These are phyloP conservation scores for Linum tenue DNA, from an alignment of 345 rosid genomes.

Conservation along the genomic window DNA sequence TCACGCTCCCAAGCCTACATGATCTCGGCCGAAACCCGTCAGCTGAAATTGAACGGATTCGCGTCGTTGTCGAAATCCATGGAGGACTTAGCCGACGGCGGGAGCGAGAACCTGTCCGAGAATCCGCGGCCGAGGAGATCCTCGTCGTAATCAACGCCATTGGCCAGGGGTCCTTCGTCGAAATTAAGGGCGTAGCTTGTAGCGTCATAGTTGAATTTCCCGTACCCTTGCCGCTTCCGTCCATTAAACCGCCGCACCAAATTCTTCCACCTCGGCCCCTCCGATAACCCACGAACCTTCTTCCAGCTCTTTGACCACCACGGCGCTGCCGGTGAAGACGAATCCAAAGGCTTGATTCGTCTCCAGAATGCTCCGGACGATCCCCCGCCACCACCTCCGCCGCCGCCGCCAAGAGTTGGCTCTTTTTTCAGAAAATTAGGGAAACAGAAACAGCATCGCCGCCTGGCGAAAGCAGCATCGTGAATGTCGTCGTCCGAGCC, in stretches of 20 bases:
- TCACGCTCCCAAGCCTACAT: background rate
- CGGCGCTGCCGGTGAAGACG: background rate
- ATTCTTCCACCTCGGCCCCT: slow-evolving; percentile 51
- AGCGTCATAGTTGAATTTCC: slow-evolving; percentile 10
- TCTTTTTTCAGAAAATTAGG: slow-evolving; percentile 22
- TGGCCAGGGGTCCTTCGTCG: background rate
- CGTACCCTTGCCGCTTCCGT: slow-evolving; percentile 23
- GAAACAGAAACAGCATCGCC: slow-evolving; percentile 29
- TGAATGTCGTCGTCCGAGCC: slow-evolving; percentile 24
- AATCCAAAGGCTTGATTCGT: slow-evolving; percentile 25
- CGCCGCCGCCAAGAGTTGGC: background rate
- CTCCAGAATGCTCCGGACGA: slow-evolving; percentile 32
- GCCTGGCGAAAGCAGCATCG: slow-evolving; percentile 23
- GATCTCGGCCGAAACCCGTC: background rate
- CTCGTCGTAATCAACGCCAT: background rate
- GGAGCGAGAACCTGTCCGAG: slow-evolving; percentile 44
- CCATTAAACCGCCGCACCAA: slow-evolving; percentile 34
- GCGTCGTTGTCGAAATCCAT: slow-evolving; percentile 21
- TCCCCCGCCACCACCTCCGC: slow-evolving; percentile 9
- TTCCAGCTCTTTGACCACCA: slow-evolving; percentile 42
- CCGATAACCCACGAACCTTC: slow-evolving; percentile 44
- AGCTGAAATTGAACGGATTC: background rate
- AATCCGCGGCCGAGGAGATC: slow-evolving; percentile 27
- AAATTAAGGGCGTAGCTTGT: slow-evolving; percentile 10
- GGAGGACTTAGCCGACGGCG: slow-evolving; percentile 32